A percentile compares a stretch with the other conserved stretches of the same genome.
Evolutionary conservation across 768 basidiomycete genomes (phyloP).

Genomic region (Phylloporus arenicola): DNA sequence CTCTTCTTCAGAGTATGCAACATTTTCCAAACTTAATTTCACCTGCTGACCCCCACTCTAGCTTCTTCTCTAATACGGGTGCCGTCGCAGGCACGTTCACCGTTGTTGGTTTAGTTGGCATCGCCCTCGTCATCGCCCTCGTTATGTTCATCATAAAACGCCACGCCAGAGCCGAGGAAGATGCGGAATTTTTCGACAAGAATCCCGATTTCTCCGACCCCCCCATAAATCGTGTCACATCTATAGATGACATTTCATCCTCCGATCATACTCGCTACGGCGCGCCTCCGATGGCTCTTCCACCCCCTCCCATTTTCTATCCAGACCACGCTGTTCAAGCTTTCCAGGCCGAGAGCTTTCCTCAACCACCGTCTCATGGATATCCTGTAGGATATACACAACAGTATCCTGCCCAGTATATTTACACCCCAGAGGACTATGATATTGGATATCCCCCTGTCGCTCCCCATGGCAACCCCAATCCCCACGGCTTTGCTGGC

Average conservation of each 20-base stretch:
- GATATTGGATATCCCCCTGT: constrained; percentile 27
- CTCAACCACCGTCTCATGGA: background rate
- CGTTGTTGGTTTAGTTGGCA: constrained; percentile 33
- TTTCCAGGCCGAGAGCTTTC: constrained; percentile 6
- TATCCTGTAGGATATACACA: constrained; percentile 7
- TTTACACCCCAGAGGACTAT: constrained; percentile 20
- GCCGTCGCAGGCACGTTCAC: constrained; percentile 45
- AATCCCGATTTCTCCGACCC: constrained; percentile 7
- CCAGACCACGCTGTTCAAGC: constrained; percentile 13
- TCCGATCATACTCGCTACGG: constrained; percentile 23
- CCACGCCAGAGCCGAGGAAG: constrained; percentile 27
- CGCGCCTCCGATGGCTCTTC: constrained; percentile 13
- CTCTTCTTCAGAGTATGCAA: constrained; percentile 20
- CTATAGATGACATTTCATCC: constrained; percentile 12
- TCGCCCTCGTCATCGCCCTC: constrained; percentile 29
- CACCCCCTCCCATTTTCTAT: constrained; percentile 19
- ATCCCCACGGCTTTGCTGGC: constrained; percentile 6
- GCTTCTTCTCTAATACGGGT: constrained; percentile 44
- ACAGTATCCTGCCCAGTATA: constrained; percentile 16
- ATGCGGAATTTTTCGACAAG: constrained; percentile 28
- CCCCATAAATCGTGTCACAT: constrained; percentile 6
- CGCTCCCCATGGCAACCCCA: background rate
- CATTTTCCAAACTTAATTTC: background rate
- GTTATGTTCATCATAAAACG: constrained; percentile 27
- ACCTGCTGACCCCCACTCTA: constrained; percentile 10